Evolutionary conservation across 129 eudicot genomes (phyloP).

Genomic region (Flaveria linearis): DNA sequence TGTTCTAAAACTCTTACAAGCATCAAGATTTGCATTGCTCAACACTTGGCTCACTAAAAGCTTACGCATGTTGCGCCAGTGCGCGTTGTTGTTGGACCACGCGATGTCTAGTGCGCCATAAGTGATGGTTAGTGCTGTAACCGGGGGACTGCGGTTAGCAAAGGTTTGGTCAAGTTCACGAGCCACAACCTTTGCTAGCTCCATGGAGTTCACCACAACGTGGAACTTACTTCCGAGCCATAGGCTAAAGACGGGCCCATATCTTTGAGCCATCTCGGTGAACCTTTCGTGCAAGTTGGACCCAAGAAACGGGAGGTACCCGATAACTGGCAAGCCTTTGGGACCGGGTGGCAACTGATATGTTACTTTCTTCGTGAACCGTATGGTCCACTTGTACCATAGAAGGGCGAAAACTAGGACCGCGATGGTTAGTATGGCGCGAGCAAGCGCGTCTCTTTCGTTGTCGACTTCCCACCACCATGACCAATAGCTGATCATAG

Average conservation of each 20-base stretch:
- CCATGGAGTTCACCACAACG: conserved; percentile 35
- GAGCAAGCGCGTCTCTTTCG: conserved; percentile 21
- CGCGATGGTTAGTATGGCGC: conserved; percentile 24
- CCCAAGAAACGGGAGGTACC: conserved; percentile 33
- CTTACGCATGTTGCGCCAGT: conserved; percentile 34
- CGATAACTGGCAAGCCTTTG: conserved; percentile 35
- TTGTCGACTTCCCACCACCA: conserved; percentile 41
- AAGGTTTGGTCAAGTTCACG: conserved; percentile 39
- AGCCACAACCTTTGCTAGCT: conserved; percentile 24
- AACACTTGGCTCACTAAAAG: conserved; percentile 31
- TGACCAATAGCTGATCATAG: conserved; percentile 26
- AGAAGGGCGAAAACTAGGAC: background rate
- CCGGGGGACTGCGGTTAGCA: conserved; percentile 32
- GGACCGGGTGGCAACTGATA: conserved; percentile 28
- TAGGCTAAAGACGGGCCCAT: conserved; percentile 38
- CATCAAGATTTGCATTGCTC: conserved; percentile 34
- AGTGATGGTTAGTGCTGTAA: conserved; percentile 14
- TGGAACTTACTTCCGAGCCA: conserved; percentile 35
- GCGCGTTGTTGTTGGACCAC: conserved; percentile 32
- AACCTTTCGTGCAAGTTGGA: conserved; percentile 34
- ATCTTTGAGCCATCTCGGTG: conserved; percentile 25
- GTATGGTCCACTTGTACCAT: conserved; percentile 10
- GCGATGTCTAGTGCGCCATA: background rate
- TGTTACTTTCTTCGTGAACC: background rate
- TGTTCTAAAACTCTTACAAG: conserved; percentile 17